Conservation (phyloP, 2,329 filamentous ascomycete species). For the Exserohilum turcica region DNA sequence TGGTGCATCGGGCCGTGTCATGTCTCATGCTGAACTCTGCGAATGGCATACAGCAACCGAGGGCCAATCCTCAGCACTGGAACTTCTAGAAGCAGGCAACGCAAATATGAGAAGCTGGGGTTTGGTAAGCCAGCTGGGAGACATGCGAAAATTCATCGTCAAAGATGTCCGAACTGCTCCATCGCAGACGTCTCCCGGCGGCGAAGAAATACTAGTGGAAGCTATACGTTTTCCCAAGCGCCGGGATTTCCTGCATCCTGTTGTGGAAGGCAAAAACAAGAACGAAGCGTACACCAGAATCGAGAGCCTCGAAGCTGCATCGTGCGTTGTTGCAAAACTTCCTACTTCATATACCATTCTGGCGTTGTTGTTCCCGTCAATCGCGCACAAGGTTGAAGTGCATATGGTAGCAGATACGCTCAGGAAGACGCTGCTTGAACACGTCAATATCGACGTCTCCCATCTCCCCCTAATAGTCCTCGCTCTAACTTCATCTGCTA, state of each 20-base stretch:
- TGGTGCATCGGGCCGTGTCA: conserved; percentile 9
- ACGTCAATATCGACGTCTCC: conserved; percentile 55
- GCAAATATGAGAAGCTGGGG: conserved; percentile 28
- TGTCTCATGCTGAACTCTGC: conserved; percentile 15
- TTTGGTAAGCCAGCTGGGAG: conserved; percentile 25
- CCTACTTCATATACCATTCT: conserved; percentile 55
- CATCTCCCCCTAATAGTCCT: conserved; percentile 64
- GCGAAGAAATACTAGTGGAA: conserved; percentile 16
- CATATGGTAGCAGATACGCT: conserved; percentile 67
- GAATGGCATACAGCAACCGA: conserved; percentile 23
- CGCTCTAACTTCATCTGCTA: conserved; percentile 71
- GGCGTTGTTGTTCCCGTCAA: conserved; percentile 70
- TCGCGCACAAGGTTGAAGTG: conserved; percentile 72
- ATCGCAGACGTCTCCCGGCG: background rate
- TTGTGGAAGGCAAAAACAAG: conserved; percentile 9
- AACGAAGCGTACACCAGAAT: conserved; percentile 49
- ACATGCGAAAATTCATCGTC: conserved; percentile 31
- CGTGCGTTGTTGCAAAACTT: conserved; percentile 56
- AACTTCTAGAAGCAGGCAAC: conserved; percentile 15
- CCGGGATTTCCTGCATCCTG: conserved; percentile 63
- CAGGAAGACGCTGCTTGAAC: conserved; percentile 58
- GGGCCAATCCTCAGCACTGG: conserved; percentile 15
- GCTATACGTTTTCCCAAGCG: conserved; percentile 57
- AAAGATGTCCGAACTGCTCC: background rate
- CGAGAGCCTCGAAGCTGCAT: conserved; percentile 54